These are phyloP conservation scores for Fusarium succisae DNA, from an alignment of 2,329 filamentous ascomycete genomes.

Conservation along the genomic window DNA sequence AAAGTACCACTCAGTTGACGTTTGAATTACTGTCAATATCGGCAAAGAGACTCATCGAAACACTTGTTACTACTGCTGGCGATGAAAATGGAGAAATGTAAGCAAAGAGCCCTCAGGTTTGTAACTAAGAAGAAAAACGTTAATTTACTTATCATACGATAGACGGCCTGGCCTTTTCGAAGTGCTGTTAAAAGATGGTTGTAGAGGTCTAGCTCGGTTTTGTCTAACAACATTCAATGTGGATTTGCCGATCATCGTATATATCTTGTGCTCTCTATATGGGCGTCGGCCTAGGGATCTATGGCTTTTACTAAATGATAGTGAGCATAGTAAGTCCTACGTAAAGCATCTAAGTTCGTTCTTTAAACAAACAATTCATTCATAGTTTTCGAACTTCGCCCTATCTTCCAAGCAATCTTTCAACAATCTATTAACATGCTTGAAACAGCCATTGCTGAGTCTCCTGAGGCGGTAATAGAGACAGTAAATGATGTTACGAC, in stretches of 20 bases:
- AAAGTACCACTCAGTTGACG: fast-evolving
- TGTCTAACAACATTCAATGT: not conserved
- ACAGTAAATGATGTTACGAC: too few species aligned
- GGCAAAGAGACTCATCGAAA: fast-evolving
- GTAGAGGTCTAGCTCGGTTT: not conserved
- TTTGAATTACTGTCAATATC: fast-evolving
- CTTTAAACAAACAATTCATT: fast-evolving
- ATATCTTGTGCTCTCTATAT: fast-evolving
- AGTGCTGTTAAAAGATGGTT: fast-evolving
- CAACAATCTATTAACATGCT: too few species aligned
- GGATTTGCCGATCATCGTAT: fast-evolving
- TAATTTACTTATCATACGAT: not conserved
- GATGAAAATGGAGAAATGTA: not conserved
- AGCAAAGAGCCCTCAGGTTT: not conserved
- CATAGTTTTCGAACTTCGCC: fast-evolving
- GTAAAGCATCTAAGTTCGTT: not conserved
- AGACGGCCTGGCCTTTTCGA: fast-evolving
- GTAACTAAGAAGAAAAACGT: fast-evolving
- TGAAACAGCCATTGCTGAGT: too few species aligned
- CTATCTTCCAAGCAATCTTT: fast-evolving
- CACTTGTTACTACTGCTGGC: not conserved
- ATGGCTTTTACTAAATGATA: fast-evolving
- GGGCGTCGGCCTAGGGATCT: fast-evolving
- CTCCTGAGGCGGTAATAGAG: too few species aligned
- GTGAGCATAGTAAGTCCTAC: not conserved